Evolutionary conservation across 2,329 filamentous ascomycete species (phyloP), one percentile per base, ranked within the genome.

Genomic region (Nemania sp.): DNA sequence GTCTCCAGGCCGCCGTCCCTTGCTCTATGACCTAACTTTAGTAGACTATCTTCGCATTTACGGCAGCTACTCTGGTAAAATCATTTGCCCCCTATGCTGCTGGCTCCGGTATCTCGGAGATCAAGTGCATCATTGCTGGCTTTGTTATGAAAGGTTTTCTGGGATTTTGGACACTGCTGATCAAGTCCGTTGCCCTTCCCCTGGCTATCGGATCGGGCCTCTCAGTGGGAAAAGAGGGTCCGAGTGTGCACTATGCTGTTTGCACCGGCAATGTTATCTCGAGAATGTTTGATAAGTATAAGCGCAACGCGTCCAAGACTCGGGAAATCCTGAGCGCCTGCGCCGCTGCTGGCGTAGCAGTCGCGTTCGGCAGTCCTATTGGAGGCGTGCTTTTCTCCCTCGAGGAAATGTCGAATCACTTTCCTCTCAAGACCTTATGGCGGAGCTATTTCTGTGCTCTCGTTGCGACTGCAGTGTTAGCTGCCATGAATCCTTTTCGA

Each of bases 91-190:
- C 94, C 0, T 99, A 99, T 70, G 94, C 94, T 9, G 94, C 94
- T 28, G 94, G 94, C 14, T 96, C 91, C 11, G 94, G 94, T 34
- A 99, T 99, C 54, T 97, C 91, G 11, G 94, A 99, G 75, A 99
- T 99, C 80, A 99, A 99, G 73, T 96, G 91, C 73, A 97, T 99
- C 68, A 96, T 99, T 68, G 94, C 93, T 4, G 94, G 94, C 3
- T 99, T 99, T 70, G 90, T 97, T 44, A 99, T 99, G 94, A 97
- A 97, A 73, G 94, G 92, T 0, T 99, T 99, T 67, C 80, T 99
- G 14, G 91, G 93, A 17, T 87, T 88, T 64, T 91, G 91, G 83
- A 97, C 94, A 5, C 77, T 99, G 26, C 72, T 94, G 56, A 97
- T 99, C 75, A 99, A 99, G 75, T 96, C 91, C 0, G 83, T 97